phyloP scores from a whole-genome alignment of 495 filamentous ascomycete species.

The Melanomma pulvis-pyrius region DNA sequence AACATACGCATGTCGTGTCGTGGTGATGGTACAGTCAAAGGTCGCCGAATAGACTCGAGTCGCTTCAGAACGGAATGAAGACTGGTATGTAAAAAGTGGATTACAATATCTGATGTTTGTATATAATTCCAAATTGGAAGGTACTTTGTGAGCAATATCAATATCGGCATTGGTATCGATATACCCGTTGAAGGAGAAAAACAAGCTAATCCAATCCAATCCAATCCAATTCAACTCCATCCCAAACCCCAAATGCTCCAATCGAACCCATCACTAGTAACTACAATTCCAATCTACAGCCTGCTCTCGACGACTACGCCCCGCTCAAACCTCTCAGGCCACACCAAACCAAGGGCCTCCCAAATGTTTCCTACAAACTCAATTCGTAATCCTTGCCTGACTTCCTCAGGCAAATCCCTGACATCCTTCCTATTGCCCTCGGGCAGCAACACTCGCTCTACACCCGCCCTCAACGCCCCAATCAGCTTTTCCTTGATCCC shows the following conservation, averaged over 20 bases:
- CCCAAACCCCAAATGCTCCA: neutral
- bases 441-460: constrained; percentile 91
- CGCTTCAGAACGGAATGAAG: too few species aligned
- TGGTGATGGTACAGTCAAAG: too few species aligned
- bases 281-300: constrained; percentile 17
- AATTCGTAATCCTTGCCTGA: constrained; percentile 84
- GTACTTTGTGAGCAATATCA: too few species aligned
- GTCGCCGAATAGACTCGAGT: too few species aligned
- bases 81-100: too few species aligned
- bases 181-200: too few species aligned
- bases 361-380: constrained; percentile 63
- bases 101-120: too few species aligned
- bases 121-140: too few species aligned
- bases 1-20: too few species aligned
- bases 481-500: constrained; percentile 99
- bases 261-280: neutral
- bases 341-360: constrained; percentile 35
- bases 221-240: neutral
- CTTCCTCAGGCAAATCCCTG: constrained; percentile 88
- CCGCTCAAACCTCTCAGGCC: constrained; percentile 37
- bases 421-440: constrained; percentile 90
- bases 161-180: too few species aligned
- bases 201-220: too few species aligned
- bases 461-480: constrained; percentile 87
- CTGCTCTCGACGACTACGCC: constrained; percentile 15